Base-by-base conservation (phyloP, 2,329 filamentous ascomycete species). In the Fusarium udum region DNA sequence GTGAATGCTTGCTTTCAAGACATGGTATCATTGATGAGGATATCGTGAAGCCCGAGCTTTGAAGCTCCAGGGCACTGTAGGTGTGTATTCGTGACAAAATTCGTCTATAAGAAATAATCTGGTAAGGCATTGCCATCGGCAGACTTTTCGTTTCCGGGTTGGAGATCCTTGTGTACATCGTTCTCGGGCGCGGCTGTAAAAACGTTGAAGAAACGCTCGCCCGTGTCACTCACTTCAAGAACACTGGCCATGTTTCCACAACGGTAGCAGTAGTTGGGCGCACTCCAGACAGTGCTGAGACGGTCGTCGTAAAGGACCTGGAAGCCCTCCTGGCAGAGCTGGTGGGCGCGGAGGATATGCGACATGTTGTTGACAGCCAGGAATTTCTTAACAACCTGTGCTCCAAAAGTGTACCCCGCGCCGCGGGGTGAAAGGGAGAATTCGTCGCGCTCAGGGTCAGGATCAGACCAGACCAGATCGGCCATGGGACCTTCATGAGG, bases 401-500 rank as follows among this genome's bases (percentile, higher is more conserved):
- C 95, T 63, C 96, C 96, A 81, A 99, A 99, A 0, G 95, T 98
- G 82, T 99, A 99, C 31, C 96, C 96, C 26, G 96, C 96, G 48
- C 96, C 96, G 71, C 96, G 90, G 6, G 96, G 96, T 13, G 93
- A 97, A 22, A 99, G 89, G 12, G 93, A 97, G 83, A 99, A 99
- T 82, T 99, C 96, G 83, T 99, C 96, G 64, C 95, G 90, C 78
- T 99, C 96, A n/a, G 94, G 92, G 81, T 99, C 96, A 1, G 96
- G 96, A 81, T 99, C 96, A 26, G 95, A 97, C 96, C 96, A 99
- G 37, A 99, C 96, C 10, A 99, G 86, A 82, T 99, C 96, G n/a
- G 96, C 96, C 96, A 99, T 99, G 39, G 96, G 96, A 0, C 96
- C 96, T 84, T 99, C 96, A 84, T 99, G 96, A 10, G 96, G 96